A percentile compares a stretch with the other conserved stretches of the same genome.
Evolutionary conservation across 139 green algal genomes (phyloP).

Genomic region (Coelastrella sp.): DNA sequence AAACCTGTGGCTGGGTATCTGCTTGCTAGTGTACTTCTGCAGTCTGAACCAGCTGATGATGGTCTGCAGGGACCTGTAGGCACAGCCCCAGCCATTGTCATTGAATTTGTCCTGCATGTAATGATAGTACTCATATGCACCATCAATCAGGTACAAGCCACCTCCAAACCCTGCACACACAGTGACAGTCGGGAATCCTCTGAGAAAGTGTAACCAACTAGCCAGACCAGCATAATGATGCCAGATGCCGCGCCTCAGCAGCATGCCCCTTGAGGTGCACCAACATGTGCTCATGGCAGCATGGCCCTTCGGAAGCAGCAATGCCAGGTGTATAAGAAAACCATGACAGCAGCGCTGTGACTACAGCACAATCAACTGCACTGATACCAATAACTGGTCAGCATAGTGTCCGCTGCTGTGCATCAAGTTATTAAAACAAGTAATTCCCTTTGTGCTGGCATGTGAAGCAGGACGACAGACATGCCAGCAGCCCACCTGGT

Average conservation of each 20-base stretch:
- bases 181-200: background rate
- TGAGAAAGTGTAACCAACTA: background rate
- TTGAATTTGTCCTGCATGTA: slow-evolving; percentile 97
- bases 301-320: too few species aligned
- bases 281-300: too few species aligned
- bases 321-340: too few species aligned
- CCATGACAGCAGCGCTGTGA: background rate
- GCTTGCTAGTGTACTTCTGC: slow-evolving; percentile 83
- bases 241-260: too few species aligned
- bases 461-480: too few species aligned
- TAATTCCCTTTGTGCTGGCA: too few species aligned
- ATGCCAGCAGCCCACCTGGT: slow-evolving; percentile 37
- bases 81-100: slow-evolving; percentile 95
- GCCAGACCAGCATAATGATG: background rate
- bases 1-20: slow-evolving; percentile 78
- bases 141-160: slow-evolving; percentile 74
- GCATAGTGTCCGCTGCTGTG: too few species aligned
- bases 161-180: slow-evolving; percentile 58
- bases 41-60: slow-evolving; percentile 91
- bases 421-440: background rate
- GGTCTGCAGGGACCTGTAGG: slow-evolving; percentile 97
- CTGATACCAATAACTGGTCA: background rate
- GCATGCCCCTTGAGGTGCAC: too few species aligned
- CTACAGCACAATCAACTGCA: slow-evolving; percentile 10
- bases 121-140: slow-evolving; percentile 95